Evolutionary conservation across 257 asterid species (phyloP), one percentile per base, ranked within the genome.

Genomic region (Gardenia jasminoides): DNA sequence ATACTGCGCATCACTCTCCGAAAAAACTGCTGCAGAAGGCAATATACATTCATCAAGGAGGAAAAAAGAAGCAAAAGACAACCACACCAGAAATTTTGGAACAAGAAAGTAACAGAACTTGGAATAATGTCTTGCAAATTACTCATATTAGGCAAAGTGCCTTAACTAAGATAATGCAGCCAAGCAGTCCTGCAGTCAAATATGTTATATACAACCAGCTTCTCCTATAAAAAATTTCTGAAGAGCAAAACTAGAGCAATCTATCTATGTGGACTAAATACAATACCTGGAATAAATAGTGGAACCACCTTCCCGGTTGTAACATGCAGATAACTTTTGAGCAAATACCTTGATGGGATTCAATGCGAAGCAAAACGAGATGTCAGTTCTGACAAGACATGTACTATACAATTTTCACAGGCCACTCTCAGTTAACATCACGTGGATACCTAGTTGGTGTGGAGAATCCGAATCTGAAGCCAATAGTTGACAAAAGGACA

Each of bases 401-500:
- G 5, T 50, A 20, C 76, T 22, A 65, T 56, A 67, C 65, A 56
- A 50, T 58, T 76, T 69, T 67, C 72, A 62, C 72, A 33, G 70
- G 46, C 76, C 68, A 71, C 79, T 67, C 62, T 84, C 83, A 71
- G 44, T 67, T 59, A 24, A 68, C 43, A 56, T 86, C 89, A 17
- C 90, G 76, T 70, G 86, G 78, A 56, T 84, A 85, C 74, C 75
- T 83, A 80, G 3, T 89, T 88, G n/a, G 93, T 86, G 82, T 96
- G 97, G 72, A 89, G 85, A 62, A 94, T 84, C 68, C 99, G 98
- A 74, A 94, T 94, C 99, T 94, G 95, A 80, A 86, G 82, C 72
- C 82, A 82, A 78, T 50, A 13, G 75, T 3, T 74, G 67, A 52
- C 22, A 52, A 20, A 26, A 36, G 66, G 74, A 48, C 43, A 52